Evolutionary conservation across 176 grass and related monocot species (phyloP), one percentile per base, ranked within the genome.

Genomic region (Eleusine coracana): DNA sequence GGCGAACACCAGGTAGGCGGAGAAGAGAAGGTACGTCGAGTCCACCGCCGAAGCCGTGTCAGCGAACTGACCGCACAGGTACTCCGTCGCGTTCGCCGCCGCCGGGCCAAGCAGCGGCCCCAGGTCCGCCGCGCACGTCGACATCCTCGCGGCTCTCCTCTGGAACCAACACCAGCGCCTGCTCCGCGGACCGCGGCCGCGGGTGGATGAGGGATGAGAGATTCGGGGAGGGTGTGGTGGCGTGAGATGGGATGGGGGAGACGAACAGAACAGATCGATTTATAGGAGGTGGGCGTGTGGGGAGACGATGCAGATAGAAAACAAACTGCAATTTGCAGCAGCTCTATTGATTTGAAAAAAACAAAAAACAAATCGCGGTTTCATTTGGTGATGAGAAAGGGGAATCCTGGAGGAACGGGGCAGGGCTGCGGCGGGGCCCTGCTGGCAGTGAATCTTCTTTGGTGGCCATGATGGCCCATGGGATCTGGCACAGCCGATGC

Each of bases 1-100:
- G 73, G 92, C 84, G 70, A 97, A 97, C 16, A 97, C 95, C 21
- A 97, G 95, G 86, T 97, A 97, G 5, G 95, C 84, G 16, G 95
- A 97, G 92, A 97, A 97, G 60, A 97, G 95, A 70, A 97, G 95
- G 90, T 97, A 97, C 31, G 95, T 97, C 2, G 92, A 42, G 90
- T 97, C 84, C 74, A 97, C 89, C 56, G 95, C 95, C 3, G 72
- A 97, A 3, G 78, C 37, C 37, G 88, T 92, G 82, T 97, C 95
- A 3, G 83, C 17, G 88, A 97, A 92, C 86, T 89, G 79, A 75
- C 78, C 71, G 75, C 90, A 92, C 29, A 97, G 86, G 45, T 75
- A 87, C 0, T 82, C 86, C 17, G 95, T 94, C 0, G 92, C 86
- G 86, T 97, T 97, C 51, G 71, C 72, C 89, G 64, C 85, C 80